phyloP scores from a whole-genome alignment of 2,329 filamentous ascomycete species.

The Alternaria sp. region DNA sequence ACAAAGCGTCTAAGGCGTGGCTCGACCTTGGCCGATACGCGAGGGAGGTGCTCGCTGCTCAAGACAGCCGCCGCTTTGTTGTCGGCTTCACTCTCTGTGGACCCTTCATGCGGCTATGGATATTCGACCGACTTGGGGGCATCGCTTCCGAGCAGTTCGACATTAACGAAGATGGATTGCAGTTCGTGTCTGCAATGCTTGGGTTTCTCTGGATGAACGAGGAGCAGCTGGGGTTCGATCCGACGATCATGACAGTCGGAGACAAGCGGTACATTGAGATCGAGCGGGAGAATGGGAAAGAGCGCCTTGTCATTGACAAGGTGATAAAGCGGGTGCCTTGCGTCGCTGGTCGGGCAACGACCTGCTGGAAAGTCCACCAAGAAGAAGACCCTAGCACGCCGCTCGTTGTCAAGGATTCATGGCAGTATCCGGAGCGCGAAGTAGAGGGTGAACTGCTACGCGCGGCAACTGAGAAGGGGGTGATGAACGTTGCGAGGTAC shows the following conservation, averaged over 20 bases:
- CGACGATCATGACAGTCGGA: not conserved
- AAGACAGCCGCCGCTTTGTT: not conserved
- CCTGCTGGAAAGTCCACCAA: not conserved
- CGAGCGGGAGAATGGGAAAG: not conserved
- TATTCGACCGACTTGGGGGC: not conserved
- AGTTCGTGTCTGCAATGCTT: not conserved
- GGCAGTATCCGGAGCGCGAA: slow-evolving; percentile 54
- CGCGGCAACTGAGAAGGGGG: slow-evolving; percentile 47
- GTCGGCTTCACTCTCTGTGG: not conserved
- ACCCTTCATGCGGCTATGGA: not conserved
- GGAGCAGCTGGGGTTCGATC: not conserved
- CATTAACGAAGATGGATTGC: not conserved
- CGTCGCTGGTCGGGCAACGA: not conserved
- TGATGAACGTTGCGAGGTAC: slow-evolving; percentile 33
- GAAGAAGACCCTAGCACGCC: slow-evolving; percentile 20
- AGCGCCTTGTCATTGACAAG: not conserved
- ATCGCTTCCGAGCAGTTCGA: not conserved
- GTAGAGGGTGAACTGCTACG: slow-evolving; percentile 55
- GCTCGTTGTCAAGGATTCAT: slow-evolving; percentile 59
- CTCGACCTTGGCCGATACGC: not conserved
- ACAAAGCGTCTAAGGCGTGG: not conserved
- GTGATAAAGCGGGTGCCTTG: not conserved
- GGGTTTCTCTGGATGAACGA: not conserved
- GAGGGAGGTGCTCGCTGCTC: not conserved
- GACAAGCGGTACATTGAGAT: not conserved